phyloP scores from a whole-genome alignment of 2,329 filamentous ascomycete genomes.

The Sordariomycetes sp. region DNA sequence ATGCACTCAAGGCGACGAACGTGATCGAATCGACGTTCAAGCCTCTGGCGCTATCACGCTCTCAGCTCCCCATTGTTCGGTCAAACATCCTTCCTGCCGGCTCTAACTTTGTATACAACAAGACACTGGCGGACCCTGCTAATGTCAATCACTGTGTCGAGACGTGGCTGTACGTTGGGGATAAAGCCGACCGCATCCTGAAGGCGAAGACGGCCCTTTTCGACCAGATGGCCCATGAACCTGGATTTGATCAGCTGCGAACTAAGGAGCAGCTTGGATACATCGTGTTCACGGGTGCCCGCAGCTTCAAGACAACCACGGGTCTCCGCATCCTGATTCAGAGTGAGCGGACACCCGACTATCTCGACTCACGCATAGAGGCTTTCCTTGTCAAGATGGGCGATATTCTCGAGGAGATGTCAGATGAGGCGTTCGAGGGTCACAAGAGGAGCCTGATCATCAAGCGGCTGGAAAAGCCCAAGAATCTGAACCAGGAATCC shows the following conservation, averaged over 20 bases:
- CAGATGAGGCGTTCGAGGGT: constrained; percentile 73
- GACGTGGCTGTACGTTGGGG: constrained; percentile 64
- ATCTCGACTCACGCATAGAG: constrained; percentile 82
- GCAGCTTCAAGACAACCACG: constrained; percentile 65
- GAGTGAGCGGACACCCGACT: constrained; percentile 76
- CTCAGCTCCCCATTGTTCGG: constrained; percentile 72
- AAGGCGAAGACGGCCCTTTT: constrained; percentile 74
- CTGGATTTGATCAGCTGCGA: constrained; percentile 85
- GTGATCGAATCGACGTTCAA: constrained; percentile 72
- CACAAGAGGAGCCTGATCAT: constrained; percentile 87
- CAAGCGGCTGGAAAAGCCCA: constrained; percentile 80
- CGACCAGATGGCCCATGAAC: constrained; percentile 86
- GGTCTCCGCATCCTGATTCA: constrained; percentile 89
- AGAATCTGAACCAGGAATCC: constrained; percentile 83
- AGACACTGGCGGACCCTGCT: constrained; percentile 70
- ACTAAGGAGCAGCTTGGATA: constrained; percentile 98
- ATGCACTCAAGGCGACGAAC: constrained; percentile 76
- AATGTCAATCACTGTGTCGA: constrained; percentile 87
- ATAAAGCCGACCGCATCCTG: constrained; percentile 56
- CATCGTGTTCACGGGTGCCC: constrained; percentile 78
- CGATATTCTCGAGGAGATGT: constrained; percentile 63
- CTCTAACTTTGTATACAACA: constrained; percentile 76
- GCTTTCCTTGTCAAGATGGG: constrained; percentile 66
- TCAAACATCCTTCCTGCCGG: constrained; percentile 71
- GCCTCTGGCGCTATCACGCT: constrained; percentile 61